These are phyloP conservation scores for Thermochaetoides thermophila DNA, from an alignment of 495 filamentous ascomycete species.

Conservation along the genomic window DNA sequence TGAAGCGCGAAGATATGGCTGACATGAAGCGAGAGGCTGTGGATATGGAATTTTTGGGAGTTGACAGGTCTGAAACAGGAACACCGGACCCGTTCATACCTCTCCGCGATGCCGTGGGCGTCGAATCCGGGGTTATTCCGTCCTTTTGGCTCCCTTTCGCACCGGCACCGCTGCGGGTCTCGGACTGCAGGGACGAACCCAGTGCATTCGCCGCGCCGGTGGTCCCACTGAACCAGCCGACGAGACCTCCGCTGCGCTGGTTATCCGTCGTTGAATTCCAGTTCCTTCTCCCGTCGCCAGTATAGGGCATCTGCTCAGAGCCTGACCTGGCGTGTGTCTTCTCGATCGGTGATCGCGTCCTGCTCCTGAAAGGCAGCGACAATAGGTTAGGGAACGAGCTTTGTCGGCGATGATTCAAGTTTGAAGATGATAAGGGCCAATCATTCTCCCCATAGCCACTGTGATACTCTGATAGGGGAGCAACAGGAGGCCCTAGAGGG, in stretches of 20 bases:
- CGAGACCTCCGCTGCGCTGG: constrained; percentile 13
- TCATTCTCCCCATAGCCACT: constrained; percentile 19
- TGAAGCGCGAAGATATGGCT: constrained; percentile 27
- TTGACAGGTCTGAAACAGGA: constrained; percentile 8
- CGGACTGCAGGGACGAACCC: constrained; percentile 5
- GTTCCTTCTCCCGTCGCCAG: constrained; percentile 22
- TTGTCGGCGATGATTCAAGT: constrained; percentile 24
- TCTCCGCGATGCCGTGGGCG: constrained; percentile 18
- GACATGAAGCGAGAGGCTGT: constrained; percentile 31
- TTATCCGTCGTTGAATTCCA: constrained; percentile 12
- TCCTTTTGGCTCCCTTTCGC: not conserved
- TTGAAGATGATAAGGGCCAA: constrained; percentile 14
- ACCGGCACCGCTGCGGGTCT: constrained; percentile 1
- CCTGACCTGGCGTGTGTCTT: constrained; percentile 11
- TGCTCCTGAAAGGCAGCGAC: constrained; percentile 17
- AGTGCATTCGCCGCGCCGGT: constrained; percentile 9
- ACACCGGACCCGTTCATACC: constrained; percentile 3
- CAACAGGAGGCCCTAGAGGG: constrained; percentile 10
- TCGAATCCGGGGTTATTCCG: constrained; percentile 15
- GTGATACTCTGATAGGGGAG: constrained; percentile 22
- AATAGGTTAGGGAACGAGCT: constrained; percentile 27
- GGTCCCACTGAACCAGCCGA: constrained; percentile 21
- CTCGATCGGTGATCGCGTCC: constrained; percentile 18
- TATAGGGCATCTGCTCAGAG: constrained; percentile 29
- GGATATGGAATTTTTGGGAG: constrained; percentile 20